A percentile compares a stretch with the other conserved stretches of the same genome.
These are phyloP conservation scores for Talaromyces sp. DNA, from an alignment of 2,329 filamentous ascomycete species.

Conservation along the genomic window DNA sequence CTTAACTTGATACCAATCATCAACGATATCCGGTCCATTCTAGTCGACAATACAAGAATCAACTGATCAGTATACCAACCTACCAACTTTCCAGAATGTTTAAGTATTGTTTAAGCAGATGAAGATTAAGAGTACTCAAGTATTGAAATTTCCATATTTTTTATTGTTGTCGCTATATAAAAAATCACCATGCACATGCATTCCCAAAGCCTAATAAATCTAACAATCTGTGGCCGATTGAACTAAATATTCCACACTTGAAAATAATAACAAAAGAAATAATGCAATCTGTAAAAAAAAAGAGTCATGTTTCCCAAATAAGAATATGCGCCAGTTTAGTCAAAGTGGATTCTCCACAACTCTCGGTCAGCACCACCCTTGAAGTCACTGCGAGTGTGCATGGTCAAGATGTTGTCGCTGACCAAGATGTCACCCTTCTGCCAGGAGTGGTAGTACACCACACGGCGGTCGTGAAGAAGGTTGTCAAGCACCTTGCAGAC, in stretches of 20 bases:
- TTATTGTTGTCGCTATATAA: neutral
- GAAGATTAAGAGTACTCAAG: neutral
- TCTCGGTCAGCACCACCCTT: neutral
- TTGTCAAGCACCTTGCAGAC: conserved; percentile 32
- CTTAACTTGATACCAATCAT: too few relatives aligned
- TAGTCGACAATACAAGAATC: too few relatives aligned
- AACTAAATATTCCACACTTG: neutral
- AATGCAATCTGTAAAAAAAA: neutral
- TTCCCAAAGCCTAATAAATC: neutral
- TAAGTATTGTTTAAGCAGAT: too few relatives aligned
- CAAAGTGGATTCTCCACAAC: conserved; percentile 8
- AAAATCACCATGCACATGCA: neutral
- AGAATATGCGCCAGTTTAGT: conserved; percentile 2
- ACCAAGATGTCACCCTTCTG: conserved; percentile 52
- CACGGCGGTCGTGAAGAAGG: conserved; percentile 46
- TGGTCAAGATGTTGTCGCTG: conserved; percentile 41
- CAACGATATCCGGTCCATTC: too few relatives aligned
- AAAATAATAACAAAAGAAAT: neutral
- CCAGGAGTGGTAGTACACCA: conserved; percentile 50
- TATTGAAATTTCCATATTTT: neutral
- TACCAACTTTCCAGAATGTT: too few relatives aligned
- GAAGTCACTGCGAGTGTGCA: conserved; percentile 8
- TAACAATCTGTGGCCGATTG: neutral
- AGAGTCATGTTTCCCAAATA: neutral
- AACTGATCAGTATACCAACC: too few relatives aligned